A percentile compares a stretch with the other conserved stretches of the same genome.
These are phyloP conservation scores for Lentithecium fluviatile DNA, from an alignment of 495 filamentous ascomycete genomes.

Conservation along the genomic window DNA sequence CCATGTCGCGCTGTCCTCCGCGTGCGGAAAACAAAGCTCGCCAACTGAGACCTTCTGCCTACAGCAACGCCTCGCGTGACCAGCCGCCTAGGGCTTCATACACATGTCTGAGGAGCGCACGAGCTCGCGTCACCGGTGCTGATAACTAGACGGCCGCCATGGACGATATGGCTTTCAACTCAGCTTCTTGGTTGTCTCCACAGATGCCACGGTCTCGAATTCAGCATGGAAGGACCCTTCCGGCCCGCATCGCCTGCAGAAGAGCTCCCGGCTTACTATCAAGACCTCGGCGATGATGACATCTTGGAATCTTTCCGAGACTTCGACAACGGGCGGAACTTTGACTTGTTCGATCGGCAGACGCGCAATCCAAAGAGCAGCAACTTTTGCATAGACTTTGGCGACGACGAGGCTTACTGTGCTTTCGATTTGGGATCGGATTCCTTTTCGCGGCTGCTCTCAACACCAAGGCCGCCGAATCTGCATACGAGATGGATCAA, in stretches of 20 bases:
- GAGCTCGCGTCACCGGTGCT: constrained; percentile 10
- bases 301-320: constrained; percentile 21
- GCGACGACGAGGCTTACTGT: constrained; percentile 60
- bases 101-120: neutral
- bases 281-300: constrained; percentile 23
- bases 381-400: constrained; percentile 71
- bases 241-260: constrained; percentile 10
- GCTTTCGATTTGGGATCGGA: constrained; percentile 56
- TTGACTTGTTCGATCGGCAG: constrained; percentile 29
- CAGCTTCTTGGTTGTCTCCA: neutral
- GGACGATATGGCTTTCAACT: neutral
- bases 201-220: neutral
- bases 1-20: too few relatives aligned
- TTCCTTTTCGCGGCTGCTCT: constrained; percentile 46
- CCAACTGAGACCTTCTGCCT: constrained; percentile 19
- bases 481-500: constrained; percentile 66
- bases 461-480: constrained; percentile 31
- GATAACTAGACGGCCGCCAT: neutral
- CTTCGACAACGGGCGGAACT: constrained; percentile 30
- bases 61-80: constrained; percentile 8
- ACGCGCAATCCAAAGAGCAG: constrained; percentile 26
- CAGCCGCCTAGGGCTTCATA: constrained; percentile 3
- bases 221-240: constrained; percentile 13
- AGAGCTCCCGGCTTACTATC: constrained; percentile 26
- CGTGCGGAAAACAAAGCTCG: neutral